Base-by-base conservation (phyloP, 1,284 basidiomycete genomes). In the Chalciporus sp. region DNA sequence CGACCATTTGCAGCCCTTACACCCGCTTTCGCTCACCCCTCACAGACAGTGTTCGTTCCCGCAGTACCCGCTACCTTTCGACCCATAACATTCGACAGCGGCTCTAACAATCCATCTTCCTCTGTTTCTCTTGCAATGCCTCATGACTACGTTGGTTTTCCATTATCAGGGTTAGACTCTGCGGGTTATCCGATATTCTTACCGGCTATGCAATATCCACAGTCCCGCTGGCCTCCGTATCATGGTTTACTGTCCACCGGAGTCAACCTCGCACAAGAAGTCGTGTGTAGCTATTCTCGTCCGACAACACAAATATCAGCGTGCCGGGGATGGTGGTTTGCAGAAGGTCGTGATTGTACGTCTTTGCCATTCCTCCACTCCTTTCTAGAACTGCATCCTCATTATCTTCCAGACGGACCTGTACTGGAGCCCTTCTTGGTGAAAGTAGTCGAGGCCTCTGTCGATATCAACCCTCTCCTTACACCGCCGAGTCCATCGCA, bases 401-500 rank as follows among this genome's bases (percentile, higher is more conserved):
- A 35, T 16, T 6, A n/a, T 39, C 14, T 17, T n/a, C 14, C 45
- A 90, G 88, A 90, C 61, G 87, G 86, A 0, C 85, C 87, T 1
- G 86, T 89, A 3, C 75, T 90, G 8, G 78, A 80, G 16, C 82
- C 87, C 0, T 78, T 86, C 60, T 67, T 85, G 29, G 67, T 78
- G 17, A 75, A 74, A 44, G 71, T 81, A 19, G 76, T 88, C 7
- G 62, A 73, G 1, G 81, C 81, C 1, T 60, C 61, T 5, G 61
- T 84, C 4, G 66, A 71, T 49, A 57, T 90, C 17, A 88, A 90
- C 64, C 86, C 88, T 0, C 75, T 90, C 31, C 72, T 90, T 7
- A 61, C 70, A 4, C 82, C 83, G 0, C 69, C 77, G 7, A 60
- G 73, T 1, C 82, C 84, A 10, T 74, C 74, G 6, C 70, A 70